Percentiles rank a stretch among this genome's conserved stretches.
Conservation (phyloP, 1,284 basidiomycete genomes). For the Trichosporon asahii region DNA sequence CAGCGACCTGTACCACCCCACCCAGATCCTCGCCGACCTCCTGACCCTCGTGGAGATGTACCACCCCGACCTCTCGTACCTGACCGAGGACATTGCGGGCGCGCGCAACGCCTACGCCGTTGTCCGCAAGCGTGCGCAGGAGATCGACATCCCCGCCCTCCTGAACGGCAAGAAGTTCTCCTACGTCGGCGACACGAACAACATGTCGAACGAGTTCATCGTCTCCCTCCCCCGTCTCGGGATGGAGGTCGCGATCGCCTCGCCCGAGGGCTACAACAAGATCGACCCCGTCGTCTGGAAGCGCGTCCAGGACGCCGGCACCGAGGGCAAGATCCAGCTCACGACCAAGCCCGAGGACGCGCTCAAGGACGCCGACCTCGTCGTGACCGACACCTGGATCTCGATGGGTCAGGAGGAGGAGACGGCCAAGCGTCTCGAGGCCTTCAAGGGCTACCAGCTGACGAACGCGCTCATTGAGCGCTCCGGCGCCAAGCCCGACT, state of each 20-base stretch:
- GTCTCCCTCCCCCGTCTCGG: slow-evolving; percentile 90
- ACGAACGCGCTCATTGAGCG: slow-evolving; percentile 76
- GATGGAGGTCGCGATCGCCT: slow-evolving; percentile 78
- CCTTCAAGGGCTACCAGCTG: slow-evolving; percentile 91
- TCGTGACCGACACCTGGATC: slow-evolving; percentile 97
- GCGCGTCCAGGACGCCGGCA: slow-evolving; percentile 56
- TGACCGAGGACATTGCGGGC: neutral
- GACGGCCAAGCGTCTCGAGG: slow-evolving; percentile 78
- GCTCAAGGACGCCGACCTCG: slow-evolving; percentile 82
- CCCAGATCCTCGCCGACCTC: slow-evolving; percentile 89
- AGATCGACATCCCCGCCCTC: slow-evolving; percentile 32
- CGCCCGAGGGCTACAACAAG: slow-evolving; percentile 61
- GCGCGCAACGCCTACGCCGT: neutral
- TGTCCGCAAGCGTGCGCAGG: slow-evolving; percentile 6
- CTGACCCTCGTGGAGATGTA: slow-evolving; percentile 76
- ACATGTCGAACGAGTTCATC: slow-evolving; percentile 96
- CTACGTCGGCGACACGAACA: slow-evolving; percentile 93
- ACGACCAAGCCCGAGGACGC: slow-evolving; percentile 69
- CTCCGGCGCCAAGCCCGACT: slow-evolving; percentile 78
- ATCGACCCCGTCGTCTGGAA: slow-evolving; percentile 78
- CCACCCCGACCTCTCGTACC: slow-evolving; percentile 20
- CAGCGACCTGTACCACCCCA: slow-evolving; percentile 93
- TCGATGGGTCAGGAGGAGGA: slow-evolving; percentile 98
- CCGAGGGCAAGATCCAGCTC: slow-evolving; percentile 39
- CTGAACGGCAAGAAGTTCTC: slow-evolving; percentile 68